These are phyloP conservation scores for Suhomyces faveliae DNA, from an alignment of 805 yeast species.

Conservation along the genomic window DNA sequence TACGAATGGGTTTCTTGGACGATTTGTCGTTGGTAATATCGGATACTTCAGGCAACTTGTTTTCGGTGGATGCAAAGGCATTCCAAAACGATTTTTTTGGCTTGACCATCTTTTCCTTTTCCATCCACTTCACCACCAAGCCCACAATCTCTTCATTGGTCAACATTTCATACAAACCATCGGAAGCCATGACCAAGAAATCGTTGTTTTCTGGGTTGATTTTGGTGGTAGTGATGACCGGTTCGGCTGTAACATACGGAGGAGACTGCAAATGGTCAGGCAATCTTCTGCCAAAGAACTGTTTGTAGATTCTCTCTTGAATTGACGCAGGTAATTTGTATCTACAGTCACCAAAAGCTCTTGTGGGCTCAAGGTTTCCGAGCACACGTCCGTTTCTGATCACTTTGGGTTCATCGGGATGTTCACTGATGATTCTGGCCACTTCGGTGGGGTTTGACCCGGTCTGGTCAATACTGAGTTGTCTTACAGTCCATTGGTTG, in stretches of 20 bases:
- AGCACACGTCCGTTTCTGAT: conserved; percentile 84
- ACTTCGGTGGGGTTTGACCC: conserved; percentile 90
- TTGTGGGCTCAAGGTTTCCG: conserved; percentile 90
- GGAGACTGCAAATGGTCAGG: conserved; percentile 80
- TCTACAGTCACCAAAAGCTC: conserved; percentile 97
- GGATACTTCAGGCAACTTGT: conserved; percentile 58
- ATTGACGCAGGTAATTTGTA: conserved; percentile 79
- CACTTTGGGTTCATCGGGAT: conserved; percentile 86
- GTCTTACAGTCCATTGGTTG: conserved; percentile 83
- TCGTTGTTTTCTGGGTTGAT: conserved; percentile 70
- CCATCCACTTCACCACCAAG: conserved; percentile 91
- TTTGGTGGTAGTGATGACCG: conserved; percentile 81
- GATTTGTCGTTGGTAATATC: conserved; percentile 61
- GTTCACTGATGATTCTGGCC: conserved; percentile 76
- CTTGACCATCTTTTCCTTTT: conserved; percentile 60
- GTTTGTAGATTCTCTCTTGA: conserved; percentile 70
- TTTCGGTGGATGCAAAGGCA: conserved; percentile 39
- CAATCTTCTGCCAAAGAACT: conserved; percentile 76
- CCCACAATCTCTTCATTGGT: conserved; percentile 92
- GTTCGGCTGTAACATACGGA: conserved; percentile 97
- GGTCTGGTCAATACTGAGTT: conserved; percentile 88
- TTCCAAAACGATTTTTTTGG: conserved; percentile 50
- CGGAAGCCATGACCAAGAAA: conserved; percentile 89
- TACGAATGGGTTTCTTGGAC: conserved; percentile 75
- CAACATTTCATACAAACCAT: conserved; percentile 89